A percentile compares a stretch with the other conserved stretches of the same genome.
Conservation (phyloP, 805 yeast genomes). For the Sugiyamaella mastotermitis region DNA sequence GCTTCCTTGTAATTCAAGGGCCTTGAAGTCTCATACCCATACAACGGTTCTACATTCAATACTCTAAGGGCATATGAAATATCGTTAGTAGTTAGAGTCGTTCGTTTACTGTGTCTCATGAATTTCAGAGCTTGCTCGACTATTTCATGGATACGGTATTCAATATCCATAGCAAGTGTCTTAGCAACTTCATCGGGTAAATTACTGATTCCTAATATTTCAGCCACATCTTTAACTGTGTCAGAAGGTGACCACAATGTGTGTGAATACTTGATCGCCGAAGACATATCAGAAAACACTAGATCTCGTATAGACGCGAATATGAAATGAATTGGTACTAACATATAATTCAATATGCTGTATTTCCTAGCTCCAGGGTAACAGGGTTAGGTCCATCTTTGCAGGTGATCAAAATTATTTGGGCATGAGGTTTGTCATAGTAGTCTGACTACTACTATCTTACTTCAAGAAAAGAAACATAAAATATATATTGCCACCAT, state of each 20-base stretch:
- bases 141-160: conserved; percentile 91
- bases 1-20: conserved; percentile 83
- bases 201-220: conserved; percentile 67
- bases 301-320: background rate
- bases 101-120: conserved; percentile 89
- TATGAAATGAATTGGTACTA: background rate
- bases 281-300: too few relatives aligned
- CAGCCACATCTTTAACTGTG: conserved; percentile 95
- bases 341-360: too few relatives aligned
- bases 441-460: too few relatives aligned
- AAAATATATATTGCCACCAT: too few relatives aligned
- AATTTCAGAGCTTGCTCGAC: conserved; percentile 93
- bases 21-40: conserved; percentile 71
- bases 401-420: too few relatives aligned
- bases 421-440: too few relatives aligned
- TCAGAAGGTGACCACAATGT: conserved; percentile 97
- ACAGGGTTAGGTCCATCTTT: too few relatives aligned
- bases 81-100: conserved; percentile 73
- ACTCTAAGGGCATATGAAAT: conserved; percentile 75
- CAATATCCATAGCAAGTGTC: conserved; percentile 98
- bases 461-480: too few relatives aligned
- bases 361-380: too few relatives aligned
- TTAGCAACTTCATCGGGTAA: conserved; percentile 90
- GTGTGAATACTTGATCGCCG: conserved; percentile 49
- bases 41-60: conserved; percentile 88